Conservation (phyloP, 2,329 filamentous ascomycete species). For the Trichoderma oligosporum region DNA sequence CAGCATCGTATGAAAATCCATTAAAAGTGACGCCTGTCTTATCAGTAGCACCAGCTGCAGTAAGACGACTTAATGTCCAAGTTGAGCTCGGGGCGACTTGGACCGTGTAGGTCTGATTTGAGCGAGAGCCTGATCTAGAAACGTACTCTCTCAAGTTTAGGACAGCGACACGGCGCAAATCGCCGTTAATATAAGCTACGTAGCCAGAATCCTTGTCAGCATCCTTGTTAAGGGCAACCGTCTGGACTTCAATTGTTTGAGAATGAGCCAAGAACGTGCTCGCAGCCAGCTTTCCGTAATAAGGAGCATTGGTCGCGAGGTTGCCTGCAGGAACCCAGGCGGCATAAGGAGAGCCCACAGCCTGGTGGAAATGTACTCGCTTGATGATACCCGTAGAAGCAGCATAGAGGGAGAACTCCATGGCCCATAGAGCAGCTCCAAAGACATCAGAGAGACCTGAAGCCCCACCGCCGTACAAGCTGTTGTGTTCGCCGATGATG, state of each 20-base stretch:
- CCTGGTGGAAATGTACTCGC: conserved; percentile 42
- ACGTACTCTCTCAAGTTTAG: conserved; percentile 24
- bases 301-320: conserved; percentile 23
- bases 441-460: conserved; percentile 45
- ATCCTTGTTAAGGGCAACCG: conserved; percentile 15
- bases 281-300: conserved; percentile 26
- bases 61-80: conserved; percentile 22
- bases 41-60: conserved; percentile 21
- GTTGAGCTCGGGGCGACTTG: conserved; percentile 16
- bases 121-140: conserved; percentile 13
- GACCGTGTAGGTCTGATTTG: conserved; percentile 19
- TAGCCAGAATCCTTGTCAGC: conserved; percentile 24
- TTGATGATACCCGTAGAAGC: conserved; percentile 34
- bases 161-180: conserved; percentile 22
- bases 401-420: conserved; percentile 42
- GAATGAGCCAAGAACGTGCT: conserved; percentile 23
- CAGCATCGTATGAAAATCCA: conserved; percentile 23
- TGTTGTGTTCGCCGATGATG: conserved; percentile 48
- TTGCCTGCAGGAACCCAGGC: conserved; percentile 22
- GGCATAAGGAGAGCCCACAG: conserved; percentile 25
- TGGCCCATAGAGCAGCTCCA: conserved; percentile 47
- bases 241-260: conserved; percentile 16
- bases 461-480: conserved; percentile 37
- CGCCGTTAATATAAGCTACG: conserved; percentile 23
- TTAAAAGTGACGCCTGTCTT: conserved; percentile 24